Conservation (phyloP, 345 rosid species). For the Bretschneidera sinensis region DNA sequence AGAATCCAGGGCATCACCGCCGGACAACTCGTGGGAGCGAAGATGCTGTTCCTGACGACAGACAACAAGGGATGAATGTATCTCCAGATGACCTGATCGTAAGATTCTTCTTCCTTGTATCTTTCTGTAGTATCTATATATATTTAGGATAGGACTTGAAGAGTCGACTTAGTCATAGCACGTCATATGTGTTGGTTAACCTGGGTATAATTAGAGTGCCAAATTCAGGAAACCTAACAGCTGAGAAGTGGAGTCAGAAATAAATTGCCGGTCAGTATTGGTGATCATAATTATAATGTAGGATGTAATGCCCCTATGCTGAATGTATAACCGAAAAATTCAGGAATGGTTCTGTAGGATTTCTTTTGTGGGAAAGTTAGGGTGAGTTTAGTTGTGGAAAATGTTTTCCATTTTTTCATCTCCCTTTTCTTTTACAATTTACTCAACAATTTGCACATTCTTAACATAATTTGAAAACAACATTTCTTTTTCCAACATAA, state of each 20-base stretch:
- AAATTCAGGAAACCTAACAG: background rate
- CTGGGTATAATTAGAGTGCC: background rate
- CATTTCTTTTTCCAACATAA: too few relatives aligned
- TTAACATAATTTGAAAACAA: too few relatives aligned
- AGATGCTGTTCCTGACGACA: slow-evolving; percentile 77
- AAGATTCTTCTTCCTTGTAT: slow-evolving; percentile 23
- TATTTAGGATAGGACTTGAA: background rate
- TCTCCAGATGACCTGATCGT: slow-evolving; percentile 96
- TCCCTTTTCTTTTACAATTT: too few relatives aligned
- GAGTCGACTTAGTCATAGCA: too few relatives aligned
- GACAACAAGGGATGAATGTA: slow-evolving; percentile 61
- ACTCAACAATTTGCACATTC: too few relatives aligned
- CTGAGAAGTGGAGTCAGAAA: background rate
- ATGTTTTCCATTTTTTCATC: too few relatives aligned
- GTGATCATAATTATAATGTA: too few relatives aligned
- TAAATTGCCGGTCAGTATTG: too few relatives aligned
- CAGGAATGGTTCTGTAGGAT: too few relatives aligned
- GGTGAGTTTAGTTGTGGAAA: too few relatives aligned
- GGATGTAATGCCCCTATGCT: background rate
- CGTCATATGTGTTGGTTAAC: background rate
- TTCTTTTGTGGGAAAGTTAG: too few relatives aligned
- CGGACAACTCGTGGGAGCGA: slow-evolving; percentile 95
- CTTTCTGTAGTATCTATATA: background rate
- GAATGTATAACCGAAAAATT: background rate
- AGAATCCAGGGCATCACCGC: slow-evolving; percentile 64